Percentiles rank a stretch among this genome's conserved stretches.
phyloP scores from a whole-genome alignment of 2,329 filamentous ascomycete genomes.

The Colletotrichum sp. region DNA sequence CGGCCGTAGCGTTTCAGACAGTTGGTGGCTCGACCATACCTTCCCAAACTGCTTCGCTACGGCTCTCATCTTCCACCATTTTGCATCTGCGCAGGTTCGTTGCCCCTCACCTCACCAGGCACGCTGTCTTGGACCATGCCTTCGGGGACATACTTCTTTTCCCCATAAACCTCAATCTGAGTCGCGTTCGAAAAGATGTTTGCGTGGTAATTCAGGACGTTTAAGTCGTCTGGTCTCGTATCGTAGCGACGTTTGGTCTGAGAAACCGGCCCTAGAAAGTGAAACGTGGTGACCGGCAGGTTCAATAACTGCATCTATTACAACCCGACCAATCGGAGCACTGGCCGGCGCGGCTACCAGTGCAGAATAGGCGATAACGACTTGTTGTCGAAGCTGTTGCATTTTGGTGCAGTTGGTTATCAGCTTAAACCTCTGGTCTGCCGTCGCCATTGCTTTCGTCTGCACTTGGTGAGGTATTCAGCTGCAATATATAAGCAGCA shows the following conservation, averaged over 20 bases:
- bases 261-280: neutral
- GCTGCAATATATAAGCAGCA: no score
- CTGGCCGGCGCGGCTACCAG: neutral
- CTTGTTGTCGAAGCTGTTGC: neutral
- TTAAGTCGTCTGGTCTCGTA: neutral
- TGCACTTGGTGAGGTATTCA: neutral
- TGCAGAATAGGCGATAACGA: neutral
- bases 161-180: accelerated
- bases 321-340: neutral
- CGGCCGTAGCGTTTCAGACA: neutral
- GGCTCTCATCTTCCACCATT: accelerated
- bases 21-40: neutral
- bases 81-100: no score
- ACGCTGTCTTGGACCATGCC: accelerated
- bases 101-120: no score
- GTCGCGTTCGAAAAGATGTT: neutral
- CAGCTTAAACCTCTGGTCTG: neutral
- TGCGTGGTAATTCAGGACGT: neutral
- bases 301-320: neutral
- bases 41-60: no score
- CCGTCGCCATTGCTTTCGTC: neutral
- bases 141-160: neutral
- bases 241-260: neutral
- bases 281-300: neutral
- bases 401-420: neutral